Base-by-base conservation (phyloP, 2,329 filamentous ascomycete genomes). In the Colletotrichum brevisporum region DNA sequence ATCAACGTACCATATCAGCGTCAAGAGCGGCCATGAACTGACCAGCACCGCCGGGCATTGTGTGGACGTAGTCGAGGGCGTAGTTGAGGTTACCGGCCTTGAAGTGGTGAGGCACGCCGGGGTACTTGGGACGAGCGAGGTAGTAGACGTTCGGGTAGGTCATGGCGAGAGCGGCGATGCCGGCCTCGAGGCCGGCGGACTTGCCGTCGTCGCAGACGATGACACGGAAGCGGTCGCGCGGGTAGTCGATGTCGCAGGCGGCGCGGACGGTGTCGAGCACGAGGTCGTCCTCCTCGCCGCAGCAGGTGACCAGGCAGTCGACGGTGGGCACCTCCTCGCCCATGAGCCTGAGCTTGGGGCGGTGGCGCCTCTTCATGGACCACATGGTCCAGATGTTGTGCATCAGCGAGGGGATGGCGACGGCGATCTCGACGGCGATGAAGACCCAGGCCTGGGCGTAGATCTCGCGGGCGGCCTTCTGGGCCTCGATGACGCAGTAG, bases 21-120 rank as follows among this genome's bases (percentile, higher is more conserved):
- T 92, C 90, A 41, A 92, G 79, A 47, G 87, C 86, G n/a, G 88
- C 89, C 75, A 91, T 86, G 76, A 83, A 90, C 73, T 87, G 82
- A 48, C 83, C 82, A n/a, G 86, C 81, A 26, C 88, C 88, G 18
- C 86, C 87, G 1, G 86, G 85, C 39, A 90, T 78, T n/a, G 78
- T 74, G 16, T 81, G 80, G 5, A 84, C 81, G 63, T 84, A 81
- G 16, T 88, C 84, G 21, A 89, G 77, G 41, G 87, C 89, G 64
- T 88, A 86, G 77, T 90, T 91, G 60, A 91, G 79, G 74, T 91
- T 91, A 58, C 89, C 89, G 1, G 89, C 88, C 80, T 91, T 91
- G 82, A 88, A 90, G 74, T 89, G 85, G 72, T 88, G 83, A 2
- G 84, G 84, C 41, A 83, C 78, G 8, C 83, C 83, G 4, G 83